Base-by-base conservation (phyloP, 331 rosid species). In the Cydonia oblonga region DNA sequence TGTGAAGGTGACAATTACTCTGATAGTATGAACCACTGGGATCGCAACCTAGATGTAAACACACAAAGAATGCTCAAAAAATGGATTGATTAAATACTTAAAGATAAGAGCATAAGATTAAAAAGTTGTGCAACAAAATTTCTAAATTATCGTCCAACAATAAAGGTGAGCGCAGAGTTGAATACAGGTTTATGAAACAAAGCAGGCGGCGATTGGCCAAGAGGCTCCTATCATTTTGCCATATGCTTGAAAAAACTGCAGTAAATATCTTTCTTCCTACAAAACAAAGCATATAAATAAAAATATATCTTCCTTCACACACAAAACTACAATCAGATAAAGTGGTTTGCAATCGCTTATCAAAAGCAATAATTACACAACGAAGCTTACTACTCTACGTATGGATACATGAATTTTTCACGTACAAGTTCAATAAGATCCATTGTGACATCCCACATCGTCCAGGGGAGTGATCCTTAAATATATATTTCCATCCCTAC, bases 21-120 rank as follows among this genome's bases (percentile, higher is more conserved):
- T 85, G 72, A 95, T 91, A 22, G 97, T 95, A 19, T 96, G 97
- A 83, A 95, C 88, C 77, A 95, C 96, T 5, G 97, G 99, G 72
- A 95, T 91, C 30, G 99, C 99, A 68, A 95, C 99, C 99, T 95
- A 82, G 53, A 82, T 19, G 62, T 40, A 68, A 73, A 80, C 32
- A 75, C 46, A 64, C 0, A 28, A 15, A 2, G 49, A 76, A 32
- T 68, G 51, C 35, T 75, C 74, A 65, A n/a, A 18, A 38, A 42
- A 56, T 44, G 18, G n/a, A 51, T 59, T 7, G 78, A 60, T 0
- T 28, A 60, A 22, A 60, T 11, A 60, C 19, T 60, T 60, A 16
- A 5, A 65, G 65, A 71, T 42, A 42, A 42, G 51, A 57, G 29
- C 18, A 29, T 16, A 38, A 65, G 20, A 42, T n/a, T 59, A 15